Percentiles rank a stretch among this genome's conserved stretches.
Evolutionary conservation across 805 yeast genomes (phyloP).

Genomic region (Wickerhamomyces sydowiorum): DNA sequence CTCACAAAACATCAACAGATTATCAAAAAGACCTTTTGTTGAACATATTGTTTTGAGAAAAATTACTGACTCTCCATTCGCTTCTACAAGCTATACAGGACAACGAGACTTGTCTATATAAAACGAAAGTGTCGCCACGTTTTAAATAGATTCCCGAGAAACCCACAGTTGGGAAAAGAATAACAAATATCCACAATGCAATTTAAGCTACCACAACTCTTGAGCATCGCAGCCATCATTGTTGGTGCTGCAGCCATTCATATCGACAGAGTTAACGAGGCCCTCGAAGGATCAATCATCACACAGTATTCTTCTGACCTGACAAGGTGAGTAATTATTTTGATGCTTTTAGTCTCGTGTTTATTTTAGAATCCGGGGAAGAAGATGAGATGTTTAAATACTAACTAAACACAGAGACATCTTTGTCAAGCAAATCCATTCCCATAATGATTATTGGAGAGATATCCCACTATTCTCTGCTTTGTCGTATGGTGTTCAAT

Average conservation of each 20-base stretch:
- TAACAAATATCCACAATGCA: too few relatives aligned
- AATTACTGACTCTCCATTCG: too few relatives aligned
- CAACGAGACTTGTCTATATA: too few relatives aligned
- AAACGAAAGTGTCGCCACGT: too few relatives aligned
- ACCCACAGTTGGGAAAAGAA: too few relatives aligned
- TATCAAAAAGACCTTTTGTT: too few relatives aligned
- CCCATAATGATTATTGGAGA: slow-evolving; percentile 75
- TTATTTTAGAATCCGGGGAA: background rate
- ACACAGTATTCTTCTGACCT: background rate
- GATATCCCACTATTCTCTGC: slow-evolving; percentile 54
- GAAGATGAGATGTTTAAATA: too few relatives aligned
- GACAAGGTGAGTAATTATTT: background rate
- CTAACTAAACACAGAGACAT: too few relatives aligned
- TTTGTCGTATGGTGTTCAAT: slow-evolving; percentile 42
- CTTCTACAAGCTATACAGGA: too few relatives aligned
- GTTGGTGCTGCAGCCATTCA: slow-evolving; percentile 8
- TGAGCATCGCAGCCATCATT: background rate
- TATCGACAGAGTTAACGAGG: slow-evolving; percentile 13
- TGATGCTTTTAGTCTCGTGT: background rate
- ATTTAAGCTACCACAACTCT: background rate
- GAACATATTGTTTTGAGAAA: too few relatives aligned
- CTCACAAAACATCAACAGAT: too few relatives aligned
- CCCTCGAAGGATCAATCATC: slow-evolving; percentile 8
- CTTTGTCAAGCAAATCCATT: slow-evolving; percentile 41
- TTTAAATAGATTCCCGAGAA: too few relatives aligned